phyloP scores from a whole-genome alignment of 2,329 filamentous ascomycete species.

The Aspergillus pseudoterreus region DNA sequence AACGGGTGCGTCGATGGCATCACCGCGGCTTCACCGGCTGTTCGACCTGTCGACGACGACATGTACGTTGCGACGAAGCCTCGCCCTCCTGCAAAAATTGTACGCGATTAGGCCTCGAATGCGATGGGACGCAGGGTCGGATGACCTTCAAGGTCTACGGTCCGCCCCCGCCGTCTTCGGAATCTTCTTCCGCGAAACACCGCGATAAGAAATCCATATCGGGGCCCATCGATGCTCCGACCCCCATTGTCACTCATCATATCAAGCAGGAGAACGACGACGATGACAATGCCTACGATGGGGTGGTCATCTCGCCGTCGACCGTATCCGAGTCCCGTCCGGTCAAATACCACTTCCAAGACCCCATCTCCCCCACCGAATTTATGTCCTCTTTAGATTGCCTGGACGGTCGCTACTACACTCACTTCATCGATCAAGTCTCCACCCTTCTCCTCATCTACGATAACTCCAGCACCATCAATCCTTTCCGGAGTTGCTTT shows the following conservation, averaged over 20 bases:
- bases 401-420: constrained; percentile 31
- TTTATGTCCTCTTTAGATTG: constrained; percentile 19
- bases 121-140: constrained; percentile 31
- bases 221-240: constrained; percentile 1
- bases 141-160: constrained; percentile 39
- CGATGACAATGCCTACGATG: constrained; percentile 12
- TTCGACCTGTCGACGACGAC: constrained; percentile 38
- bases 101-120: constrained; percentile 30
- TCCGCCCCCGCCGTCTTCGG: constrained; percentile 20
- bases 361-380: constrained; percentile 19
- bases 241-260: background rate
- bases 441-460: constrained; percentile 34
- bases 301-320: constrained; percentile 24
- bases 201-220: constrained; percentile 18
- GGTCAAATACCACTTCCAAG: constrained; percentile 24
- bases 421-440: constrained; percentile 33
- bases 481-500: constrained; percentile 34
- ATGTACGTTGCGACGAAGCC: constrained; percentile 37
- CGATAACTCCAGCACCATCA: constrained; percentile 34
- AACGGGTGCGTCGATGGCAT: constrained; percentile 38
- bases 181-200: constrained; percentile 16
- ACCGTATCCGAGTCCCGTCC: constrained; percentile 15
- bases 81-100: constrained; percentile 38
- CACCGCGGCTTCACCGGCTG: constrained; percentile 42
- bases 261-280: constrained; percentile 13